Percentiles rank a stretch among this genome's conserved stretches.
phyloP scores from a whole-genome alignment of 1,284 basidiomycete species.

The Cystobasidium pallidum region DNA sequence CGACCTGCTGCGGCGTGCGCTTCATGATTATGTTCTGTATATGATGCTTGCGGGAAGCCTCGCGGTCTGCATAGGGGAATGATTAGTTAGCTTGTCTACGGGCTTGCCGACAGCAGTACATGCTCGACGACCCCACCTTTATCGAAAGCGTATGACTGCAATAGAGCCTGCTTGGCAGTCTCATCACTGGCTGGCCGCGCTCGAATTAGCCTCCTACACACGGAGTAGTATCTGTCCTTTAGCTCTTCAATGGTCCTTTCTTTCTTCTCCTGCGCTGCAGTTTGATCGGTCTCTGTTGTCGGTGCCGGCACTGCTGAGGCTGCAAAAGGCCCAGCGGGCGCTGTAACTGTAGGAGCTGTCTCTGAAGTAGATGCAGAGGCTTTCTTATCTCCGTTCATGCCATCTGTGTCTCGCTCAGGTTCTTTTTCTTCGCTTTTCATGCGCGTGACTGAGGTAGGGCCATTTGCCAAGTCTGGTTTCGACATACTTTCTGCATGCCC shows the following conservation, averaged over 20 bases:
- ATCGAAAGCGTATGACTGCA: constrained; percentile 57
- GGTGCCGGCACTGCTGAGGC: constrained; percentile 2
- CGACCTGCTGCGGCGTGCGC: constrained; percentile 83
- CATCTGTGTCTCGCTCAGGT: neutral
- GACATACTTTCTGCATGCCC: neutral
- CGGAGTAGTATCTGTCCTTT: constrained; percentile 91
- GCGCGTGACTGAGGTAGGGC: too few species aligned
- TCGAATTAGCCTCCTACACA: constrained; percentile 84
- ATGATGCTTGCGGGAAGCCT: constrained; percentile 86
- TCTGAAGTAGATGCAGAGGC: neutral
- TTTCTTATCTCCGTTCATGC: neutral
- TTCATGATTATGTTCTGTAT: constrained; percentile 76
- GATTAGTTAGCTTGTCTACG: too few species aligned
- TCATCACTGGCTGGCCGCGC: constrained; percentile 80
- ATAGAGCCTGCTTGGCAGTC: constrained; percentile 63
- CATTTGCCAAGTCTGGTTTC: neutral
- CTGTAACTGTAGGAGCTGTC: neutral
- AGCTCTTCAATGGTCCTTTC: constrained; percentile 78
- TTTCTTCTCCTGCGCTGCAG: constrained; percentile 51
- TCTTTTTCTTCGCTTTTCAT: neutral
- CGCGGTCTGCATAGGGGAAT: too few species aligned
- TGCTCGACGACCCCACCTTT: constrained; percentile 40
- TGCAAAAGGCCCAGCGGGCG: constrained; percentile 7
- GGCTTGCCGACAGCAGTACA: too few species aligned
- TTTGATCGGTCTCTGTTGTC: neutral